Evolutionary conservation across 768 basidiomycete genomes (phyloP), one percentile per base, ranked within the genome.

Genomic region (Dictyophora rubrovolvata): DNA sequence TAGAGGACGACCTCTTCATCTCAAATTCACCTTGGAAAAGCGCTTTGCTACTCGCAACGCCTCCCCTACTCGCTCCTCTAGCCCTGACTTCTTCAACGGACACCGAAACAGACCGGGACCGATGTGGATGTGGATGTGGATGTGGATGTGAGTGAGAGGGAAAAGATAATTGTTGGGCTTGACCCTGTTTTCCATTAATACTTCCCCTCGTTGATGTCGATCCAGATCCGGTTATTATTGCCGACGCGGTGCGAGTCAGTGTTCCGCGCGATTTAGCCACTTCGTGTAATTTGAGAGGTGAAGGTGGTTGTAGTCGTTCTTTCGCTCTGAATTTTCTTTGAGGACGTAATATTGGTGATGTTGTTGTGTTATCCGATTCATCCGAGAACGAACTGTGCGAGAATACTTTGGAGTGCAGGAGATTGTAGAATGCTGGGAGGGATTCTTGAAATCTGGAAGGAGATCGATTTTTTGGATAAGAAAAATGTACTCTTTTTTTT

Each of bases 361-460:
- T 4, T 11, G 36, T 20, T 6, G 56, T 36, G 10, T 18, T n/a
- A 63, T 66, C 69, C 11, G 65, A 73, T 20, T 74, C 72, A 56
- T 82, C 80, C 6, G 79, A 77, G 68, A 84, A 83, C 5, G 79
- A 78, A n/a, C 84, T 80, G 37, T 75, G 71, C 0, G 80, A 81
- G 69, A 87, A 89, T 21, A 89, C 71, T 68, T 89, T 89, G 14
- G 76, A 74, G 17, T 79, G 81, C 51, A 89, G 75, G 11, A 87
- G 75, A 7, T 74, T 59, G 60, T 82, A 86, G 53, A 75, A 64
- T 2, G 78, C 77, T 1, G 85, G 80, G 5, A 86, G 73, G 22
- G 66, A 66, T 0, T 68, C 60, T 63, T 75, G 78, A 70, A 88
- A 89, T 59, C 87, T 89, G 56, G 47, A 48, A 48, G 5, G 21